These are phyloP conservation scores for Tuber melanosporum DNA, from an alignment of 495 filamentous ascomycete genomes.

Conservation along the genomic window DNA sequence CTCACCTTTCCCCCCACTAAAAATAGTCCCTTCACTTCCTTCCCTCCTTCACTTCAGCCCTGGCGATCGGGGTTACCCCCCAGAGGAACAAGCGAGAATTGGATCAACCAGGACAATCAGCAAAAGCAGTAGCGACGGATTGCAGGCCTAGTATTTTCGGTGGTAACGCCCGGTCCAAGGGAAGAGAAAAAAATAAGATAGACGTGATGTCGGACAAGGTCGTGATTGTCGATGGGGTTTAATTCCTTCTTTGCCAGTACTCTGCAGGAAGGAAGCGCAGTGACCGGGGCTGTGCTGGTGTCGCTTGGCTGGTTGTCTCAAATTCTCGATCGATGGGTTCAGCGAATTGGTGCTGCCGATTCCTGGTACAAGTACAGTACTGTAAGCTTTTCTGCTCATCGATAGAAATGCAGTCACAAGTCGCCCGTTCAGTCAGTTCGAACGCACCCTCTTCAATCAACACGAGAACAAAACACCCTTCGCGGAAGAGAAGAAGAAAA, in stretches of 20 bases:
- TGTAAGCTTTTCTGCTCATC: neutral
- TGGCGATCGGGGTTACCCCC: neutral
- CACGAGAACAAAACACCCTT: neutral
- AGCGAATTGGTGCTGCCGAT: neutral
- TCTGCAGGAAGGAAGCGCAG: neutral
- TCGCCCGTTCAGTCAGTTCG: neutral
- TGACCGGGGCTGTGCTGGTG: neutral
- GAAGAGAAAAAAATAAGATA: neutral
- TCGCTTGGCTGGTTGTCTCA: neutral
- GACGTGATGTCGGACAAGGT: neutral
- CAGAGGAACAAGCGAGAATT: neutral
- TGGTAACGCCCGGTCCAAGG: neutral
- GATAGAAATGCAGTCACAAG: neutral
- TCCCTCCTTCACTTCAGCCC: constrained; percentile 25
- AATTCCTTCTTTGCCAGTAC: neutral
- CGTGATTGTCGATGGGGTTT: neutral
- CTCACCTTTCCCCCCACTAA: constrained; percentile 38
- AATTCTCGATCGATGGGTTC: neutral
- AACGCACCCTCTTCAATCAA: neutral
- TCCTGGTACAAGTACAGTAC: neutral
- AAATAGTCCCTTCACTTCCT: constrained; percentile 24
- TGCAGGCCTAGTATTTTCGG: neutral
- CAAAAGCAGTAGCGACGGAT: neutral
- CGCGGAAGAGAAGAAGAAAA: neutral
- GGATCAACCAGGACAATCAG: neutral